Percentiles rank a stretch among this genome's conserved stretches.
Evolutionary conservation across 805 yeast species (phyloP).

Genomic region (Metschnikowia vanudenii): DNA sequence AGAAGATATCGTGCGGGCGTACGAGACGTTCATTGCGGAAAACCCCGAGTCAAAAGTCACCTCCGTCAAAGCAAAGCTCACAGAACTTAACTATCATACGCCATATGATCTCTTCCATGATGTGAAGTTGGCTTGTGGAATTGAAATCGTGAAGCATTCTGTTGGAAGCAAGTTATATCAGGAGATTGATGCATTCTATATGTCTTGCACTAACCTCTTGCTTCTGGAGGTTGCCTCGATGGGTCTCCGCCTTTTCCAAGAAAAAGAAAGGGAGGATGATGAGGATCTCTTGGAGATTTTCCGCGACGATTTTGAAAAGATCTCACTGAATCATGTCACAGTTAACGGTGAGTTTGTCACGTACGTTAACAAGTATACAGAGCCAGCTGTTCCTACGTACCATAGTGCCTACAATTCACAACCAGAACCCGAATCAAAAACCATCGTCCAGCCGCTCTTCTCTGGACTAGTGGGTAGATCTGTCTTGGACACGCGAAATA

Average conservation of each 20-base stretch:
- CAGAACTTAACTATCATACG: constrained; percentile 38
- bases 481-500: constrained; percentile 69
- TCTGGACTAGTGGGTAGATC: constrained; percentile 72
- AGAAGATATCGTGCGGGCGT: constrained; percentile 42
- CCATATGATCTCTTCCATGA: constrained; percentile 67
- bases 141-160: constrained; percentile 45
- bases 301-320: constrained; percentile 57
- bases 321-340: constrained; percentile 50
- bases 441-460: constrained; percentile 73
- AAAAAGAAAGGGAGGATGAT: constrained; percentile 13
- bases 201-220: constrained; percentile 58
- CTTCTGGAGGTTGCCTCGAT: constrained; percentile 58
- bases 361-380: constrained; percentile 32
- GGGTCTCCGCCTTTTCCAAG: constrained; percentile 25
- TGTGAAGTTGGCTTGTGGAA: constrained; percentile 52
- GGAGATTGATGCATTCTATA: constrained; percentile 60
- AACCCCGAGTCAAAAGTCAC: constrained; percentile 29
- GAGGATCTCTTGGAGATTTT: constrained; percentile 38
- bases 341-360: constrained; percentile 61
- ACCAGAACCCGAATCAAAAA: constrained; percentile 38
- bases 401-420: constrained; percentile 31
- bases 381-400: constrained; percentile 25
- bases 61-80: constrained; percentile 44
- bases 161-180: constrained; percentile 51
- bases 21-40: constrained; percentile 32